Evolutionary conservation across 352 stramenopile genomes (phyloP).

Genomic region (Phytopythium chamaehyphon): DNA sequence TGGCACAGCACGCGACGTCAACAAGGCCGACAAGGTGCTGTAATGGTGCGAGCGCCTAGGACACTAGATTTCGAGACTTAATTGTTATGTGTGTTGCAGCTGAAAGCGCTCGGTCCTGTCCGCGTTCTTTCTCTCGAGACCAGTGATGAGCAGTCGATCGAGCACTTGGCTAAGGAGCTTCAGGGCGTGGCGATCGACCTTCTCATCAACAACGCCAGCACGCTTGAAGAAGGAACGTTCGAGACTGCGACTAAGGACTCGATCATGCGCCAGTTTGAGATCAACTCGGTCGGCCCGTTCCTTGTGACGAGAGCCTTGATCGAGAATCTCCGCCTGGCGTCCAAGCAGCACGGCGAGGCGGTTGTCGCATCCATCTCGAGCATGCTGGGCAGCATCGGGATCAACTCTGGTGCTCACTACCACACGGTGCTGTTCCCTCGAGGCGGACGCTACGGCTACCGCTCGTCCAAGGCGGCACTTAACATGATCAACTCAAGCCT

Average conservation of each 20-base stretch:
- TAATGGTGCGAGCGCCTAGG: background rate
- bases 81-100: slow-evolving; percentile 5
- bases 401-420: slow-evolving; percentile 8
- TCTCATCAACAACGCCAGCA: slow-evolving; percentile 44
- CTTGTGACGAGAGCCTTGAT: slow-evolving; percentile 32
- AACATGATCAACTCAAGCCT: slow-evolving; percentile 38
- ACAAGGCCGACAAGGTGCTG: slow-evolving; percentile 27
- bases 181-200: slow-evolving; percentile 32
- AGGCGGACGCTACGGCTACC: slow-evolving; percentile 41
- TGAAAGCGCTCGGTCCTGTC: slow-evolving; percentile 18
- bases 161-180: slow-evolving; percentile 15
- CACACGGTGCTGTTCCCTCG: slow-evolving; percentile 7
- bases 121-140: slow-evolving; percentile 31
- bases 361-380: slow-evolving; percentile 31
- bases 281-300: slow-evolving; percentile 42
- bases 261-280: slow-evolving; percentile 35
- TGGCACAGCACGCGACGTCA: slow-evolving; percentile 34
- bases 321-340: slow-evolving; percentile 18
- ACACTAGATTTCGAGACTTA: too few relatives aligned
- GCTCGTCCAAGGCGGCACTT: slow-evolving; percentile 43
- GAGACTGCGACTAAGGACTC: slow-evolving; percentile 23
- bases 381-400: slow-evolving; percentile 27
- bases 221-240: slow-evolving; percentile 19
- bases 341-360: slow-evolving; percentile 10
- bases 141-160: slow-evolving; percentile 28